Conservation (phyloP, 768 basidiomycete species). For the Rubroboletus pulcherrimus region DNA sequence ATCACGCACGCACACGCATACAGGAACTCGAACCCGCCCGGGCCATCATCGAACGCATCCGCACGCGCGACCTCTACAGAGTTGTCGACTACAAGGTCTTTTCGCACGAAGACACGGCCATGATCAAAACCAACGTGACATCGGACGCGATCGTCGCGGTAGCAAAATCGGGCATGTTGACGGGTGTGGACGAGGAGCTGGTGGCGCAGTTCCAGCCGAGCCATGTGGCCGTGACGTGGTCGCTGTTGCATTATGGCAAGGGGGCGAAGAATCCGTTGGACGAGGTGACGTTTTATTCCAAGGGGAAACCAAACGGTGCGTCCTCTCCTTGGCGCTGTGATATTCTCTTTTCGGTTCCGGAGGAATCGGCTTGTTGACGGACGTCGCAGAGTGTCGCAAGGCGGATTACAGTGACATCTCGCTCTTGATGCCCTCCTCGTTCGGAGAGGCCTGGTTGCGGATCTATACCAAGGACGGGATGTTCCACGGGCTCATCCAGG, state of each 20-base stretch:
- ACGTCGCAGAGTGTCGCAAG: slow-evolving; percentile 36
- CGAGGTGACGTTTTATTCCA: slow-evolving; percentile 70
- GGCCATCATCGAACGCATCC: slow-evolving; percentile 59
- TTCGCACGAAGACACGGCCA: slow-evolving; percentile 28
- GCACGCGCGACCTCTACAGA: slow-evolving; percentile 62
- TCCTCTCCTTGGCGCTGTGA: background rate
- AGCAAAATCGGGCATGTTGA: slow-evolving; percentile 29
- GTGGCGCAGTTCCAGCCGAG: slow-evolving; percentile 37
- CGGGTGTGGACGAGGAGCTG: slow-evolving; percentile 25
- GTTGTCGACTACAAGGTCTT: slow-evolving; percentile 63
- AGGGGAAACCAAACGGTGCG: slow-evolving; percentile 55
- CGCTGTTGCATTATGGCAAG: slow-evolving; percentile 77
- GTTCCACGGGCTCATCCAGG: slow-evolving; percentile 62
- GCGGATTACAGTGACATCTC: slow-evolving; percentile 60
- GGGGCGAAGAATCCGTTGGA: slow-evolving; percentile 65
- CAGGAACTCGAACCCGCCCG: slow-evolving; percentile 61
- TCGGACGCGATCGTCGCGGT: slow-evolving; percentile 42
- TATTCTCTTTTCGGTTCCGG: background rate
- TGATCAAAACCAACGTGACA: slow-evolving; percentile 33
- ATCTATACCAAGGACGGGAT: slow-evolving; percentile 62
- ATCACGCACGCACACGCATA: background rate
- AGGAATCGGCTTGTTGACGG: background rate
- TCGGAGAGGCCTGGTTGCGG: slow-evolving; percentile 66
- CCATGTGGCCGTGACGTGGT: slow-evolving; percentile 62
- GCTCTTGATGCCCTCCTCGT: slow-evolving; percentile 56